Evolutionary conservation across 108 stramenopile genomes (phyloP).

Genomic region (Mayamaea pseudoterrestris): DNA sequence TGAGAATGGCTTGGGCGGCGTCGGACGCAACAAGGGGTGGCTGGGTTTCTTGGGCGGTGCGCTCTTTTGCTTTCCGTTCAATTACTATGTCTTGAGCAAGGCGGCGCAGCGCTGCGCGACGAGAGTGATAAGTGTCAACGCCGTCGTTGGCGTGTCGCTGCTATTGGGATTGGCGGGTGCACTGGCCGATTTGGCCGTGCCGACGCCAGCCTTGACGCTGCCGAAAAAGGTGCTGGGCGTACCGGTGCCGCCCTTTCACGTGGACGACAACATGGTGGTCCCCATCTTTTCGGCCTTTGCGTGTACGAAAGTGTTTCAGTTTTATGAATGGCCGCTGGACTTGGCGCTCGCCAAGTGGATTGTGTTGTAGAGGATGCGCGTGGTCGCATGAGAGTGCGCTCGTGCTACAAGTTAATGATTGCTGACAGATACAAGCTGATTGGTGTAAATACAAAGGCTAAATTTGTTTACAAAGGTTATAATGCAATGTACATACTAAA

Average conservation of each 20-base stretch:
- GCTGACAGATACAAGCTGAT: no score
- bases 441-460: no score
- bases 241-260: constrained; percentile 70
- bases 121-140: constrained; percentile 18
- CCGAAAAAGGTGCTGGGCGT: constrained; percentile 59
- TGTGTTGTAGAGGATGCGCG: not conserved
- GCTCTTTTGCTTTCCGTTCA: constrained; percentile 60
- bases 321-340: constrained; percentile 21
- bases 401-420: no score
- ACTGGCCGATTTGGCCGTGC: constrained; percentile 79
- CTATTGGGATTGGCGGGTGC: constrained; percentile 65
- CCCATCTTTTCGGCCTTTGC: constrained; percentile 61
- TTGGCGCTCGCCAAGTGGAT: not conserved
- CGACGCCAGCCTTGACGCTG: constrained; percentile 64
- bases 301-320: constrained; percentile 47
- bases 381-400: not conserved
- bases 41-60: constrained; percentile 76
- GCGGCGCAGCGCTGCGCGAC: constrained; percentile 37
- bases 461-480: no score
- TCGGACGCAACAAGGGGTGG: constrained; percentile 79
- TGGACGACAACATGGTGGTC: constrained; percentile 80
- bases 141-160: constrained; percentile 29
- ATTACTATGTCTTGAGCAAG: constrained; percentile 51
- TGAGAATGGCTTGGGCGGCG: constrained; percentile 60
- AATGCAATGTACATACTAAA: no score